Conservation (phyloP, 164 flowering plant genomes). For the Pachysandra terminalis region DNA sequence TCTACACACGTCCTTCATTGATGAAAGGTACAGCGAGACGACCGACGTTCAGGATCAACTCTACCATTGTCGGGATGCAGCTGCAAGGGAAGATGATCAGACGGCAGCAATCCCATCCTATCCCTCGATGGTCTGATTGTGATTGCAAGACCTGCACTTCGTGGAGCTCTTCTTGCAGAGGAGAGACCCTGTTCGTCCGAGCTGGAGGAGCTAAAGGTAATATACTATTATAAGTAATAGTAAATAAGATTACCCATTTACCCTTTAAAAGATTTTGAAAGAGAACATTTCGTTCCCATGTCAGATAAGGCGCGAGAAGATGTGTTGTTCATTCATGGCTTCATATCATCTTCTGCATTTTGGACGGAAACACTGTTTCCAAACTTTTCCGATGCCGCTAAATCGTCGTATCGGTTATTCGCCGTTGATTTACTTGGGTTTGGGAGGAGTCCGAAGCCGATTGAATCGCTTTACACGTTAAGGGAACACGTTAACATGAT, state of each 20-base stretch:
- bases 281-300: too few species aligned
- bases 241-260: too few species aligned
- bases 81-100: slow-evolving; percentile 49
- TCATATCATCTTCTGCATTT: slow-evolving; percentile 86
- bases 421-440: slow-evolving; percentile 95
- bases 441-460: slow-evolving; percentile 90
- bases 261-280: too few species aligned
- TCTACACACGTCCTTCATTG: too few species aligned
- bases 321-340: too few species aligned
- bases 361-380: slow-evolving; percentile 96
- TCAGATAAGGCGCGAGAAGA: too few species aligned
- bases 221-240: too few species aligned
- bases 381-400: slow-evolving; percentile 54
- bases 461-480: slow-evolving; percentile 81
- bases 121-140: slow-evolving; percentile 72
- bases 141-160: slow-evolving; percentile 49
- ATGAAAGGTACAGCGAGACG: too few species aligned
- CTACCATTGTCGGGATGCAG: slow-evolving; percentile 65
- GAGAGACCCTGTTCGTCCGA: slow-evolving; percentile 43
- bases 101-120: slow-evolving; percentile 25
- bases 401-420: slow-evolving; percentile 56
- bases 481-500: slow-evolving; percentile 91
- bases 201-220: slow-evolving; percentile 43
- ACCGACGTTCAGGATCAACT: slow-evolving; percentile 55
- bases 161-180: slow-evolving; percentile 47